Evolutionary conservation across 2,329 filamentous ascomycete genomes (phyloP).

Genomic region (Trichophyton simii): DNA sequence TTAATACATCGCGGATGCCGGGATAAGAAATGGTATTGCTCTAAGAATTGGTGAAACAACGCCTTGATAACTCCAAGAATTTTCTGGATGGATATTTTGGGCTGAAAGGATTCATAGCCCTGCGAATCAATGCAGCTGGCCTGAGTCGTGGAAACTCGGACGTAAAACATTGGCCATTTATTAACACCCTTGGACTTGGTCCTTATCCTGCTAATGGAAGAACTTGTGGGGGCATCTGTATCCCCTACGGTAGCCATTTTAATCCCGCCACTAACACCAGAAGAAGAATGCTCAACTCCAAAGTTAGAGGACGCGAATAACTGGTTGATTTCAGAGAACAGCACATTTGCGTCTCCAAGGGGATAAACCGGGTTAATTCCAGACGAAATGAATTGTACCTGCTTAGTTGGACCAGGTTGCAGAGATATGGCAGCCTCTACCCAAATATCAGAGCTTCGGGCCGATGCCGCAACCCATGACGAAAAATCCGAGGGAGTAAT

Average conservation of each 20-base stretch:
- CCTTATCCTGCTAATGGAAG: constrained; percentile 31
- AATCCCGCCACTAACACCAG: constrained; percentile 23
- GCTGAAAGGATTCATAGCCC: constrained; percentile 24
- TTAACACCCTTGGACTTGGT: constrained; percentile 53
- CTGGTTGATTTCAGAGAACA: constrained; percentile 69
- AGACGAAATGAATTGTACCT: constrained; percentile 68
- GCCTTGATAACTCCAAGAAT: constrained; percentile 54
- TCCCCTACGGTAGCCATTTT: constrained; percentile 13
- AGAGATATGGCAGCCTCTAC: constrained; percentile 62
- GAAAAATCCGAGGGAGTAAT: constrained; percentile 40
- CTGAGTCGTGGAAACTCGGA: constrained; percentile 40
- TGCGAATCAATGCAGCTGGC: not conserved
- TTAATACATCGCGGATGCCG: constrained; percentile 1
- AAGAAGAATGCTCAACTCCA: constrained; percentile 43
- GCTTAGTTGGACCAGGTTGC: constrained; percentile 56
- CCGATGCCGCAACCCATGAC: constrained; percentile 60
- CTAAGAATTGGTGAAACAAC: constrained; percentile 62
- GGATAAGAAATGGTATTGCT: constrained; percentile 51
- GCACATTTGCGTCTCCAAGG: constrained; percentile 46
- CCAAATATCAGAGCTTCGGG: constrained; percentile 47
- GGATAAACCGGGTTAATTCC: constrained; percentile 53
- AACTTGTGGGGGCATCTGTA: not conserved
- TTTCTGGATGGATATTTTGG: constrained; percentile 38
- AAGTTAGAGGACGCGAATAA: constrained; percentile 68
- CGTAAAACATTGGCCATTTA: constrained; percentile 76